These are phyloP conservation scores for Abrus pulchellus DNA, from an alignment of 306 rosid genomes.

Conservation along the genomic window DNA sequence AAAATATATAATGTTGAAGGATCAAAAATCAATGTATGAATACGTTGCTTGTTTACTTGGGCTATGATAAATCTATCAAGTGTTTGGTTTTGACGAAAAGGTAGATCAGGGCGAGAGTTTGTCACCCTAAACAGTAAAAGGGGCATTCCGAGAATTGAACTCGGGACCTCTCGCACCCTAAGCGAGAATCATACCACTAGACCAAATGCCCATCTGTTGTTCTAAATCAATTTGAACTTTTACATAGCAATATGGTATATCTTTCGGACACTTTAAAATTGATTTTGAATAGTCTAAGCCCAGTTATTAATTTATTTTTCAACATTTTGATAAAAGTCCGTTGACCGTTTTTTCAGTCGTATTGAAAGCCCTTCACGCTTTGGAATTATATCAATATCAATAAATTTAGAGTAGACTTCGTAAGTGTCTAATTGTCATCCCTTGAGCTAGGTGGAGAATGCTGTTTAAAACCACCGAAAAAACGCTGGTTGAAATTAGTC, in stretches of 20 bases:
- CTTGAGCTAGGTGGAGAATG: not conserved
- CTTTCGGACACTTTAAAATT: too few species aligned
- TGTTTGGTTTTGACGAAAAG: too few species aligned
- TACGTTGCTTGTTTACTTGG: too few species aligned
- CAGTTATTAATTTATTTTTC: not conserved
- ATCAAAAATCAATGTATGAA: too few species aligned
- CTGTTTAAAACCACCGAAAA: not conserved
- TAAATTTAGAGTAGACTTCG: too few species aligned
- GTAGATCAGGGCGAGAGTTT: too few species aligned
- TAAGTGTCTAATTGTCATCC: not conserved
- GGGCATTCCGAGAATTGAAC: slow-evolving; percentile 61
- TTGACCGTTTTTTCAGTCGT: not conserved
- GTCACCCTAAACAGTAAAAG: not conserved
- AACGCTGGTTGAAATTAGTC: not conserved
- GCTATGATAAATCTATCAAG: too few species aligned
- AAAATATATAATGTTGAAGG: too few species aligned
- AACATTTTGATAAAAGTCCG: too few species aligned
- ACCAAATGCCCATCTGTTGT: slow-evolving; percentile 44
- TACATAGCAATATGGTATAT: too few species aligned
- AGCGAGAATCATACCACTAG: slow-evolving; percentile 62
- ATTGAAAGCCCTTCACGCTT: not conserved
- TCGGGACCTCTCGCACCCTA: slow-evolving; percentile 62
- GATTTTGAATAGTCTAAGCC: too few species aligned
- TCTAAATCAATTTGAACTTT: too few species aligned
- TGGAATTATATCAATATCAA: not conserved